Base-by-base conservation (phyloP, 345 rosid species). In the Pugionium cornutum region DNA sequence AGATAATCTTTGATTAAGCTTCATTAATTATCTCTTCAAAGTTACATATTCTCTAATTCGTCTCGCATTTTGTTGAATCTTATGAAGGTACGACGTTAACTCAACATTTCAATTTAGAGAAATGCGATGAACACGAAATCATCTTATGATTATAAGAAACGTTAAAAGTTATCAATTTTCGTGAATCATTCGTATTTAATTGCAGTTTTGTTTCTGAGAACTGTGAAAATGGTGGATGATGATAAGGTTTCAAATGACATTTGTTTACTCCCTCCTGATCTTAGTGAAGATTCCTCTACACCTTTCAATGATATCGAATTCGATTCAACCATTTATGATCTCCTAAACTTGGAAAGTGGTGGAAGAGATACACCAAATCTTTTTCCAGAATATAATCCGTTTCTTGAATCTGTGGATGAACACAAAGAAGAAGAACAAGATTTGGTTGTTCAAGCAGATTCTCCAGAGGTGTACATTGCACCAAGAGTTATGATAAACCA, bases 291-390 rank as follows among this genome's bases (percentile, higher is more conserved):
- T 59, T 9, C 42, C 1, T 58, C 62, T 0, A 18, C 51, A 4
- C 60, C 51, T n/a, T 66, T 73, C 5, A 6, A 34, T 37, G 27
- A 37, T 31, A 32, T 73, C 28, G 45, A 53, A 44, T 53, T 53
- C 34, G 72, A 67, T 60, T 73, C 77, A 31, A 52, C 77, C 1
- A 46, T 66, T 11, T 0, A 8, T 3, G 77, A 73, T 60, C 77
- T 66, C 33, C 2, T 73, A 59, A 73, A 30, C 72, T 3, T 66
- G 43, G 72, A 58, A 36, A 50, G 25, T 52, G 75, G 46, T 4
- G 65, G 31, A 51, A n/a, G n/a, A n/a, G 35, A 52, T 3, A 53
- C 63, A 32, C 43, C 77, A 37, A 53, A 46, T 53, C 62, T 45
- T 28, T 44, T 58, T 2, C 72, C 66, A 10, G 62, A 64, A 31